A percentile compares a stretch with the other conserved stretches of the same genome.
phyloP scores from a whole-genome alignment of 1,284 basidiomycete genomes.

The Cerioporus squamosus region DNA sequence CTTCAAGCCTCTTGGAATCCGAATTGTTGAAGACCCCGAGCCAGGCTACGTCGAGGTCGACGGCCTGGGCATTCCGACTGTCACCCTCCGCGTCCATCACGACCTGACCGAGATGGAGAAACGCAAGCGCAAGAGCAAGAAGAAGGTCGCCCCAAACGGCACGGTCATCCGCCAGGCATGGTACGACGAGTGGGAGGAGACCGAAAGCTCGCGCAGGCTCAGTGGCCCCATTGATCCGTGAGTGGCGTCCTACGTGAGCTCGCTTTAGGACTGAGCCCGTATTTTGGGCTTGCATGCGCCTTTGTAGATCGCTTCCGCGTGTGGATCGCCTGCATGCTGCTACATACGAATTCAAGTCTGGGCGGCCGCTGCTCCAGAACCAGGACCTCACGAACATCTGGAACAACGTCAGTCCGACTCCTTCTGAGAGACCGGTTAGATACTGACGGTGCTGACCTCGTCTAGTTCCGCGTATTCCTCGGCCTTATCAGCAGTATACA shows the following conservation, averaged over 20 bases:
- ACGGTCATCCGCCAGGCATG: constrained; percentile 44
- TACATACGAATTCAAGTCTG: constrained; percentile 57
- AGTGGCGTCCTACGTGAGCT: constrained; percentile 23
- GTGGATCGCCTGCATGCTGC: constrained; percentile 62
- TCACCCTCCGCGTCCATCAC: constrained; percentile 57
- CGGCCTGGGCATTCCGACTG: constrained; percentile 66
- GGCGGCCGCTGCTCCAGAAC: constrained; percentile 48
- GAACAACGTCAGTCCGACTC: constrained; percentile 54
- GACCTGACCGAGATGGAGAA: constrained; percentile 46
- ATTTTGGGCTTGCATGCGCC: neutral
- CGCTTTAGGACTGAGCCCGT: neutral
- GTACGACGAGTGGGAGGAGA: constrained; percentile 70
- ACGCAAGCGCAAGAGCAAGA: constrained; percentile 41
- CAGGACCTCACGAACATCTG: constrained; percentile 54
- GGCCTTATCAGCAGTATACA: constrained; percentile 49
- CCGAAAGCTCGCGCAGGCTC: constrained; percentile 44
- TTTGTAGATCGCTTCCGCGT: constrained; percentile 42
- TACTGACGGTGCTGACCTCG: neutral
- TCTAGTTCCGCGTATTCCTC: constrained; percentile 55
- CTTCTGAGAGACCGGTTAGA: neutral
- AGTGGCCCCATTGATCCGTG: constrained; percentile 46
- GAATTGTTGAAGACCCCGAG: constrained; percentile 31
- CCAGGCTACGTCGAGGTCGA: constrained; percentile 54
- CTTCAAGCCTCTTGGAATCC: constrained; percentile 67
- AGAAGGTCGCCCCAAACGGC: constrained; percentile 19